These are phyloP conservation scores for Candida cerambycidarum DNA, from an alignment of 805 yeast species.

Conservation along the genomic window DNA sequence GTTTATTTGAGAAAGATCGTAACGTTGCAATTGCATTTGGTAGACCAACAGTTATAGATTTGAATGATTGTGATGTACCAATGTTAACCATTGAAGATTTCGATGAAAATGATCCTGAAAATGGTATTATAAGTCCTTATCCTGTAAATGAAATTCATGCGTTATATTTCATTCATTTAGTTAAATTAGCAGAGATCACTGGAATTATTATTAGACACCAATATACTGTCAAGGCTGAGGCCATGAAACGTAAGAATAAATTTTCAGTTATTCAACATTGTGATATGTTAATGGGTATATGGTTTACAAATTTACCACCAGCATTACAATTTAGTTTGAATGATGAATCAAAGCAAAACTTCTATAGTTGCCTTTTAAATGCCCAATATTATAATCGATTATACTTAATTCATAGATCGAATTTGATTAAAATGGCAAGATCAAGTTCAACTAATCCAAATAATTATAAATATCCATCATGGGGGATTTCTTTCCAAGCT, in stretches of 20 bases:
- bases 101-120: slow-evolving; percentile 43
- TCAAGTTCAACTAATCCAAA: slow-evolving; percentile 39
- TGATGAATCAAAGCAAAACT: slow-evolving; percentile 52
- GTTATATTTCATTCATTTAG: slow-evolving; percentile 58
- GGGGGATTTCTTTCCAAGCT: slow-evolving; percentile 81
- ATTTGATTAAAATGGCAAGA: slow-evolving; percentile 52
- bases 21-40: slow-evolving; percentile 72
- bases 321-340: slow-evolving; percentile 61
- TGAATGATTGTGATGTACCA: slow-evolving; percentile 76
- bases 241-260: slow-evolving; percentile 43
- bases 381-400: slow-evolving; percentile 73
- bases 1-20: slow-evolving; percentile 68
- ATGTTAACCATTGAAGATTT: slow-evolving; percentile 69
- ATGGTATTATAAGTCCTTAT: slow-evolving; percentile 37
- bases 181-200: slow-evolving; percentile 68
- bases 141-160: slow-evolving; percentile 50
- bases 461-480: slow-evolving; percentile 60
- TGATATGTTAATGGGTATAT: slow-evolving; percentile 73
- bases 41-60: slow-evolving; percentile 64
- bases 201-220: slow-evolving; percentile 70
- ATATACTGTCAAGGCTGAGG: slow-evolving; percentile 67
- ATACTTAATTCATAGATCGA: slow-evolving; percentile 69
- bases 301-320: slow-evolving; percentile 69
- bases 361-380: slow-evolving; percentile 58
- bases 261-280: slow-evolving; percentile 58